A percentile compares a stretch with the other conserved stretches of the same genome.
Evolutionary conservation across 371 early-diverging fungal species (phyloP).

Genomic region (Mucor saturninus): DNA sequence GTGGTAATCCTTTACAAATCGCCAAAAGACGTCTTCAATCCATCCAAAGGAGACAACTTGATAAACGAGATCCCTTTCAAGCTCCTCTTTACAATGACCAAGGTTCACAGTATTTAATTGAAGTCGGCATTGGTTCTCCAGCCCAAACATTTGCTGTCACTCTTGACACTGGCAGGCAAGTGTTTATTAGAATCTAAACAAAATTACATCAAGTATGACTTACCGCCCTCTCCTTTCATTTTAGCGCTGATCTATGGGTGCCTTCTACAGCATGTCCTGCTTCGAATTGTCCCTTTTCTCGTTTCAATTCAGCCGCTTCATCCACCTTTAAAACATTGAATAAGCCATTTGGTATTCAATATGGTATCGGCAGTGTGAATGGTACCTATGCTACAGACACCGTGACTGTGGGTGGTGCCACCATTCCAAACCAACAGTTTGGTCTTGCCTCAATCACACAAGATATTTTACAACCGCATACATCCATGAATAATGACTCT

Average conservation of each 20-base stretch:
- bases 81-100: constrained; percentile 43
- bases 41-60: constrained; percentile 6
- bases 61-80: constrained; percentile 18
- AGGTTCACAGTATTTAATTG: constrained; percentile 46
- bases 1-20: constrained; percentile 17
- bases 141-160: constrained; percentile 47
- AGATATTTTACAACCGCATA: constrained; percentile 39
- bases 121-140: constrained; percentile 49
- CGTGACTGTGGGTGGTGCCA: constrained; percentile 40
- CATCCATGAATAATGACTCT: constrained; percentile 2
- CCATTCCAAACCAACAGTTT: constrained; percentile 46
- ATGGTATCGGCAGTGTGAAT: constrained; percentile 50
- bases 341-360: constrained; percentile 36
- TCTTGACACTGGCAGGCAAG: constrained; percentile 53
- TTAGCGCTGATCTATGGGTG: constrained; percentile 51
- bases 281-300: constrained; percentile 35
- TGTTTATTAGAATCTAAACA: background rate
- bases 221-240: background rate
- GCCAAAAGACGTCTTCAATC: constrained; percentile 23
- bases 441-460: constrained; percentile 42
- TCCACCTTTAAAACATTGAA: constrained; percentile 33
- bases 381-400: constrained; percentile 46
- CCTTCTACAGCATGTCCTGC: constrained; percentile 41
- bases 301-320: constrained; percentile 41
- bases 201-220: background rate